Evolutionary conservation across 139 green algal genomes (phyloP).

Genomic region (Coelastrella sp.): DNA sequence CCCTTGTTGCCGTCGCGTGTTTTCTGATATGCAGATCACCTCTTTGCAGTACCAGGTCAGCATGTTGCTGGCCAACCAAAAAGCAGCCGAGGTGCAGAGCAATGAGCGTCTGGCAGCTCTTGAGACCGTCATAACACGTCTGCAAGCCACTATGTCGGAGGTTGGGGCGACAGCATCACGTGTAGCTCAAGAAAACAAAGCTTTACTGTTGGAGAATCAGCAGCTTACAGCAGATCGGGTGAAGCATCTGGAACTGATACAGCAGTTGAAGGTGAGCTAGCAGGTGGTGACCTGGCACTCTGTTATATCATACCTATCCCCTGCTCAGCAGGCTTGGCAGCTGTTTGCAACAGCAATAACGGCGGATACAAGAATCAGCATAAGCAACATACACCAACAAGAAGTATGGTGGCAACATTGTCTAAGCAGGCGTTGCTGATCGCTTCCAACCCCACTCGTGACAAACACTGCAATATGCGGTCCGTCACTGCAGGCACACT

Average conservation of each 20-base stretch:
- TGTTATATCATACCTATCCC: neutral
- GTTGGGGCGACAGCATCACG: neutral
- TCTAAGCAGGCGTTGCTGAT: neutral
- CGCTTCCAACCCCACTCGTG: neutral
- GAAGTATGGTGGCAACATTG: too few relatives aligned
- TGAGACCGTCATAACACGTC: neutral
- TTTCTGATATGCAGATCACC: conserved; percentile 5
- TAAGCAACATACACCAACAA: too few relatives aligned
- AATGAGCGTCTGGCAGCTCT: neutral
- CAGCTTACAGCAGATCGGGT: conserved; percentile 5
- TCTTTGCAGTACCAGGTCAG: conserved; percentile 28
- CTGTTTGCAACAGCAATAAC: too few relatives aligned
- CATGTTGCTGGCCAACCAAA: conserved; percentile 12
- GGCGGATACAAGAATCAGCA: too few relatives aligned
- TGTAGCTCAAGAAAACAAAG: conserved; percentile 13
- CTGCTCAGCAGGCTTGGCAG: too few relatives aligned
- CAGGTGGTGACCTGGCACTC: neutral
- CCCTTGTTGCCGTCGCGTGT: neutral
- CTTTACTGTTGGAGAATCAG: neutral
- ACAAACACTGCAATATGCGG: neutral
- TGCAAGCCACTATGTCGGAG: neutral
- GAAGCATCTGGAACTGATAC: neutral
- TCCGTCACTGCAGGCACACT: neutral
- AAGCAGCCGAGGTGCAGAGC: conserved; percentile 2
- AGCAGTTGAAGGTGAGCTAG: neutral